Evolutionary conservation across 768 basidiomycete genomes (phyloP).

Genomic region (Tylopilus rubrobrunneus): DNA sequence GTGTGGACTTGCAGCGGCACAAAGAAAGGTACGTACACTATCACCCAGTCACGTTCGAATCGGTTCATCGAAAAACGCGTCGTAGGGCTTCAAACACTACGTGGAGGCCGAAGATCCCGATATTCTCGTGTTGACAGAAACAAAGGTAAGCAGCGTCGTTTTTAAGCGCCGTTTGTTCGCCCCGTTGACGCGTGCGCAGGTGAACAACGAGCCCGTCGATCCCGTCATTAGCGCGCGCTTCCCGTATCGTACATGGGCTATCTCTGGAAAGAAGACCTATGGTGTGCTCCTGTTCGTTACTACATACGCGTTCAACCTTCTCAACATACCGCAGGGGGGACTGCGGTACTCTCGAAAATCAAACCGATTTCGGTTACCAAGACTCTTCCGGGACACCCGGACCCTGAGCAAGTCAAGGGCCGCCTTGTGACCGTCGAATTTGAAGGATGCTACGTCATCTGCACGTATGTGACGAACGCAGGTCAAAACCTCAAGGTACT

Average conservation of each 20-base stretch:
- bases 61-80: neutral
- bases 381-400: slow-evolving; percentile 72
- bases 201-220: slow-evolving; percentile 66
- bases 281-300: slow-evolving; percentile 38
- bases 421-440: slow-evolving; percentile 84
- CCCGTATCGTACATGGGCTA: slow-evolving; percentile 74
- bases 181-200: slow-evolving; percentile 37
- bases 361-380: slow-evolving; percentile 64
- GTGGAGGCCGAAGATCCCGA: slow-evolving; percentile 86
- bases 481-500: slow-evolving; percentile 69
- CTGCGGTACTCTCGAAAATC: slow-evolving; percentile 74
- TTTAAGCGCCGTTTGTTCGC: neutral
- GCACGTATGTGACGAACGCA: slow-evolving; percentile 84
- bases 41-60: neutral
- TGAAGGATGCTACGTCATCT: slow-evolving; percentile 60
- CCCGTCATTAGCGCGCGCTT: slow-evolving; percentile 53
- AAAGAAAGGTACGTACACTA: slow-evolving; percentile 60
- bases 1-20: too few species aligned
- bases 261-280: slow-evolving; percentile 75
- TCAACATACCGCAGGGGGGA: slow-evolving; percentile 57
- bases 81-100: slow-evolving; percentile 78
- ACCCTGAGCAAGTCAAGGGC: slow-evolving; percentile 61
- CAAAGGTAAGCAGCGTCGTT: slow-evolving; percentile 49
- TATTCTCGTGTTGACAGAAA: slow-evolving; percentile 80
- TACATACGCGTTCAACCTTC: neutral